Base-by-base conservation (phyloP, 179 eudicot species). In the Beta macrorhiza region DNA sequence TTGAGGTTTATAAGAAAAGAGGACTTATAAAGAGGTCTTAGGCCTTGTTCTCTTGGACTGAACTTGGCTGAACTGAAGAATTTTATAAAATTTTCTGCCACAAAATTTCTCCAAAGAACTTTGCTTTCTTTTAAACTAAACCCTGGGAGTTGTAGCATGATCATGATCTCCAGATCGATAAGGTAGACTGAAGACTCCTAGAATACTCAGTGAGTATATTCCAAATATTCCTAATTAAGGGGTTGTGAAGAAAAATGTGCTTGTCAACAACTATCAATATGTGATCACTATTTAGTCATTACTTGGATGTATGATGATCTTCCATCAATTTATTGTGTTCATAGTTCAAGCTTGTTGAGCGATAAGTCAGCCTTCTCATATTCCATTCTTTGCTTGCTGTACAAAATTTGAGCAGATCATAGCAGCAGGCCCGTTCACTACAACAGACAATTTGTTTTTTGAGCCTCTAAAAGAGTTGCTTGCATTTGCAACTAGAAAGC, bases 341-440 rank as follows among this genome's bases (percentile, higher is more conserved):
- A 2, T 12, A 59, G 13, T 20, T 63, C 71, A 70, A 76, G 77
- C 77, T 76, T 16, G 56, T 65, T 7, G 56, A 49, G 44, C 51
- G 32, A 52, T 76, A 12, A 44, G 14, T 32, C 13, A 53, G 71
- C 73, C 2, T 53, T 53, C 64, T 76, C 10, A 57, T 58, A 9
- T 67, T 51, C 11, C 59, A 53, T 74, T 56, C 70, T 42, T 77
- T 65, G 45, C 74, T 8, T 85, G 65, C 79, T 78, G 71, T 79
- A 3, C 70, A 56, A n/a, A 29, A 83, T 72, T 65, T 86, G 61
- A 47, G 79, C 92, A 97, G 98, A 88, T 97, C 77, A 83, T 97
- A 79, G 99, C 99, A 75, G 91, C 95, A 71, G 99, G 99, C 63
- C 99, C 99, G 74, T 97, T 89, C 82, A 94, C 97, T 65, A 92